Conservation (phyloP, 495 filamentous ascomycete genomes). For the Tuber brumale region DNA sequence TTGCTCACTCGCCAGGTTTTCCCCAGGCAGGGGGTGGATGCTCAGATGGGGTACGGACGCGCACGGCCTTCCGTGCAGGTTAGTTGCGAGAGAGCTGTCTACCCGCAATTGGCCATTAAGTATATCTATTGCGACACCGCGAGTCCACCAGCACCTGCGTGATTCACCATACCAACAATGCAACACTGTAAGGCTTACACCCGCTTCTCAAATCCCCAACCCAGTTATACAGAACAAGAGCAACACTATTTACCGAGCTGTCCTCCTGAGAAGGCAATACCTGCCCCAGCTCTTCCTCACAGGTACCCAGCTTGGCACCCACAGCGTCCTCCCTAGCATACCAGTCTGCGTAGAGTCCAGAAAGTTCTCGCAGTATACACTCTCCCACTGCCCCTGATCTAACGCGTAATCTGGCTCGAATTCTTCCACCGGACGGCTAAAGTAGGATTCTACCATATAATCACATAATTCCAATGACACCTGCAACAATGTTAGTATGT, state of each 20-base stretch:
- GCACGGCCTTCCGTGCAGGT: neutral
- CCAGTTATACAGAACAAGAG: neutral
- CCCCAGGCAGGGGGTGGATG: neutral
- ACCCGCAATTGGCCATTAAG: neutral
- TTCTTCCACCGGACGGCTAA: conserved; percentile 52
- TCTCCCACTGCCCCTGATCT: conserved; percentile 65
- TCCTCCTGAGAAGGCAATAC: conserved; percentile 35
- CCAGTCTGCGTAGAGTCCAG: conserved; percentile 70
- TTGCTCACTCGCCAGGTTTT: neutral
- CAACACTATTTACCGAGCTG: neutral
- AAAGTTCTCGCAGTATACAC: conserved; percentile 65
- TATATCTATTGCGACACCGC: neutral
- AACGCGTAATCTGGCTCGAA: conserved; percentile 70
- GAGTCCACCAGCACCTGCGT: neutral
- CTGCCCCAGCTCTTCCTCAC: conserved; percentile 35
- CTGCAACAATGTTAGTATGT: conserved; percentile 42
- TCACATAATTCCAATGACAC: conserved; percentile 64
- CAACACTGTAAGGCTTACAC: neutral
- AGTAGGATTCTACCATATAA: conserved; percentile 83
- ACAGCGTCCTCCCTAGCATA: conserved; percentile 68
- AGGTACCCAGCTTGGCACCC: conserved; percentile 56
- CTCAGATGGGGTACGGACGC: neutral
- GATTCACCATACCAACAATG: neutral
- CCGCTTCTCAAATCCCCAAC: neutral
- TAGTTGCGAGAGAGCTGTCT: neutral